phyloP scores from a whole-genome alignment of 306 rosid species.

The Styphnolobium japonicum region DNA sequence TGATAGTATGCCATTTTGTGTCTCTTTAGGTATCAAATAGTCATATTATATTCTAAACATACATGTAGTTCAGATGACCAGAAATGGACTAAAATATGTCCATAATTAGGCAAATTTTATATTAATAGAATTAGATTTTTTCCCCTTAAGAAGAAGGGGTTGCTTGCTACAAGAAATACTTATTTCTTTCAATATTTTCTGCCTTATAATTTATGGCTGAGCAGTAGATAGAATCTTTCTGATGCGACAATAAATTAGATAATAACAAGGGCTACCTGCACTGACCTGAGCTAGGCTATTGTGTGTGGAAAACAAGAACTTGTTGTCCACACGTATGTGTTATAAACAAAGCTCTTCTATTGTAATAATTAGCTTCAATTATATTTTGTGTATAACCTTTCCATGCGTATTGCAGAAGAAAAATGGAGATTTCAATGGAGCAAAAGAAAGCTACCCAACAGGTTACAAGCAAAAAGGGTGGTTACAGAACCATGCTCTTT shows the following conservation, averaged over 20 bases:
- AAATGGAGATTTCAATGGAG: constrained; percentile 41
- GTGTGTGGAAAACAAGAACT: constrained; percentile 12
- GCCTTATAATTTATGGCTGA: neutral
- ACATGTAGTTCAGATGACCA: neutral
- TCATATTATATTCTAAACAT: neutral
- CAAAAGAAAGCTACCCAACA: constrained; percentile 30
- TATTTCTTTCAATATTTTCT: neutral
- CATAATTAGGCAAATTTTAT: neutral
- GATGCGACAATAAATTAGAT: constrained; percentile 8
- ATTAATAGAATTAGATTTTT: neutral
- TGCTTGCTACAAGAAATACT: neutral
- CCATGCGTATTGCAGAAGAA: constrained; percentile 12
- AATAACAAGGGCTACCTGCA: constrained; percentile 4
- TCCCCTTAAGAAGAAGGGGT: neutral
- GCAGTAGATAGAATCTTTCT: neutral
- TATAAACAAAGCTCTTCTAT: constrained; percentile 7
- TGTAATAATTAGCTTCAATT: neutral
- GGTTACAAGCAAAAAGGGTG: constrained; percentile 54
- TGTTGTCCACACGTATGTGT: constrained; percentile 20
- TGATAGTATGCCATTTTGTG: neutral
- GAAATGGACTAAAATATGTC: neutral
- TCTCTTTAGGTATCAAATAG: neutral
- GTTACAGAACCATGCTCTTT: constrained; percentile 73
- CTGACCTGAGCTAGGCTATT: neutral
- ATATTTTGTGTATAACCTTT: neutral